Percentiles rank a stretch among this genome's conserved stretches.
Conservation (phyloP, 2,329 filamentous ascomycete species). For the Whalleya microplaca region DNA sequence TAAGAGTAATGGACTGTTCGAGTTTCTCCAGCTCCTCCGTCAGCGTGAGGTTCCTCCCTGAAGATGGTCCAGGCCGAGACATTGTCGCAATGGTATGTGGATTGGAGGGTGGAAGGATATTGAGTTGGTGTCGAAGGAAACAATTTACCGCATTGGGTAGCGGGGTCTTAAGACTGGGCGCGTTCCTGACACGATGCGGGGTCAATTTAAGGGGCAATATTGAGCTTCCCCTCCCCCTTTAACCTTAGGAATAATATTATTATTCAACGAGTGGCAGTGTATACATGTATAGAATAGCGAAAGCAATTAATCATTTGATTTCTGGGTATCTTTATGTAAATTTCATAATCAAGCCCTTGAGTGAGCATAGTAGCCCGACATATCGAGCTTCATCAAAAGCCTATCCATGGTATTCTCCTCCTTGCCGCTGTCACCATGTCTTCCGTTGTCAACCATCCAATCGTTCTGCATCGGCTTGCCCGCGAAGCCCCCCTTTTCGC, state of each 20-base stretch:
- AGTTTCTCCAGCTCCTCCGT: slow-evolving; percentile 95
- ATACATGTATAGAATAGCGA: neutral
- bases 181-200: slow-evolving; percentile 21
- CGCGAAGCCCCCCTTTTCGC: slow-evolving; percentile 62
- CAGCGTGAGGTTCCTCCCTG: slow-evolving; percentile 67
- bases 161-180: neutral
- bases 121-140: slow-evolving; percentile 14
- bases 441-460: slow-evolving; percentile 39
- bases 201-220: slow-evolving; percentile 4
- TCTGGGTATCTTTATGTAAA: slow-evolving; percentile 32
- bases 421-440: slow-evolving; percentile 39
- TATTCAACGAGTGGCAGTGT: neutral
- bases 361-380: slow-evolving; percentile 66
- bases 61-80: slow-evolving; percentile 53
- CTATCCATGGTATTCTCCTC: slow-evolving; percentile 68
- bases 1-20: slow-evolving; percentile 95
- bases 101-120: neutral
- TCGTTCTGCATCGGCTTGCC: slow-evolving; percentile 34
- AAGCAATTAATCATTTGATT: neutral
- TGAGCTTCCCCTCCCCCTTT: neutral
- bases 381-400: slow-evolving; percentile 70
- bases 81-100: slow-evolving; percentile 38
- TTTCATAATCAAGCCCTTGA: slow-evolving; percentile 24
- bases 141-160: slow-evolving; percentile 24
- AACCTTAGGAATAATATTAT: neutral